Evolutionary conservation across 2,329 filamentous ascomycete genomes (phyloP), one percentile per base, ranked within the genome.

Genomic region (Dactylellina parvicollis): DNA sequence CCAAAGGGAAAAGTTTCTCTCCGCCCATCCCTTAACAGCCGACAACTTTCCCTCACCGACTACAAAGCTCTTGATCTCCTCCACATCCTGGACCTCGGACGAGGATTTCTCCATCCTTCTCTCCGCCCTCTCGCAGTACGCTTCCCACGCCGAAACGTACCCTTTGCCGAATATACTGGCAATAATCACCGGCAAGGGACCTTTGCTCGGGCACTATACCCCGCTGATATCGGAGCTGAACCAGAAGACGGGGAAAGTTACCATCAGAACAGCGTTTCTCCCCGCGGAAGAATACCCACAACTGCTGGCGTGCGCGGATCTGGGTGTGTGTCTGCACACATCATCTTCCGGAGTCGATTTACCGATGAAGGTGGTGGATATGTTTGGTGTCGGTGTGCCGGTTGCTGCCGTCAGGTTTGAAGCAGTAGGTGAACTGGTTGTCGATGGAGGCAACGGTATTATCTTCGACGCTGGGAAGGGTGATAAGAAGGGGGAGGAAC

Each of bases 281-380:
- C 90, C 87, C 7, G 89, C 91, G 3, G 84, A 87, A 61, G 90
- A 96, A 80, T 99, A 99, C 79, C 94, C 95, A 0, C 85, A 84
- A 0, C 85, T 99, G 2, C 87, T 99, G 28, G 91, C 90, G 9
- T 89, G 89, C 46, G 92, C 95, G 2, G 94, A 97, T 78, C 83
- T 99, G 0, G 95, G 95, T 8, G 87, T 99, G 22, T 96, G 92
- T 65, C 83, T 99, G 24, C 95, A 99, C 82, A 96, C 88, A 76
- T 97, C 92, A 12, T 96, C 91, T 76, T 96, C 92, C 1, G 95
- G 95, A 0, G 92, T 99, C 0, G 95, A 99, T 81, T 83, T 99
- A 18, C 95, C 95, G 0, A 99, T 99, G 95, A 99, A 99, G 82
- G 92, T 99, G 0, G 93, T 99, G 12, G 95, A 99, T 80, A 97